Percentiles rank a stretch among this genome's conserved stretches.
These are phyloP conservation scores for Brassica hybrid DNA, from an alignment of 441 rosid genomes.

Conservation along the genomic window DNA sequence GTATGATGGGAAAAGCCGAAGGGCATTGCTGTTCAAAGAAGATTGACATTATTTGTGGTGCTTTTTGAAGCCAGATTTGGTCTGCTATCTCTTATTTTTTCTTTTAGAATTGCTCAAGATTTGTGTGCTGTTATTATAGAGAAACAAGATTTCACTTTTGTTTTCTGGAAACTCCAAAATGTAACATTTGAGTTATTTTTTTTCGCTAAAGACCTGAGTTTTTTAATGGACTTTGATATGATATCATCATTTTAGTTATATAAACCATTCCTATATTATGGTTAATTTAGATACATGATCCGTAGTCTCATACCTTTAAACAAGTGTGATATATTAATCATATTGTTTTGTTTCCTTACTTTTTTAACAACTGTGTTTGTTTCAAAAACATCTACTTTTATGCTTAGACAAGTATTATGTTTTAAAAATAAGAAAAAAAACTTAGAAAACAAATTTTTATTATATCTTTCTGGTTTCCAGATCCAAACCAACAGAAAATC, in stretches of 20 bases:
- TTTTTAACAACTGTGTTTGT: not conserved
- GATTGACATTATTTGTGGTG: not conserved
- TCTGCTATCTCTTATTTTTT: not conserved
- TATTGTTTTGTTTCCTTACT: not conserved
- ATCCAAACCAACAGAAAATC: too few relatives aligned
- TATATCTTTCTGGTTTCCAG: too few relatives aligned
- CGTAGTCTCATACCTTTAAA: not conserved
- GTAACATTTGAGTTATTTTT: not conserved
- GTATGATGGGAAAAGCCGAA: too few relatives aligned
- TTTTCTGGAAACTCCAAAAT: not conserved
- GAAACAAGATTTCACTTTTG: not conserved
- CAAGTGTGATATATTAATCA: not conserved
- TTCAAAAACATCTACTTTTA: not conserved
- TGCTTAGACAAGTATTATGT: too few relatives aligned
- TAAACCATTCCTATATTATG: not conserved
- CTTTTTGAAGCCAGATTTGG: not conserved
- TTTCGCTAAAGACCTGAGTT: not conserved
- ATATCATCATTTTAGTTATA: not conserved
- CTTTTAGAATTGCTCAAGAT: not conserved
- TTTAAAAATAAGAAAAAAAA: too few relatives aligned
- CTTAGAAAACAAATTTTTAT: too few relatives aligned
- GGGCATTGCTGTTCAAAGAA: not conserved
- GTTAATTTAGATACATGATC: not conserved
- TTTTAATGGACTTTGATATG: not conserved
- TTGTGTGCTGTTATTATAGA: not conserved